These are phyloP conservation scores for Solanum rostratum DNA, from an alignment of 257 asterid genomes.

Conservation along the genomic window DNA sequence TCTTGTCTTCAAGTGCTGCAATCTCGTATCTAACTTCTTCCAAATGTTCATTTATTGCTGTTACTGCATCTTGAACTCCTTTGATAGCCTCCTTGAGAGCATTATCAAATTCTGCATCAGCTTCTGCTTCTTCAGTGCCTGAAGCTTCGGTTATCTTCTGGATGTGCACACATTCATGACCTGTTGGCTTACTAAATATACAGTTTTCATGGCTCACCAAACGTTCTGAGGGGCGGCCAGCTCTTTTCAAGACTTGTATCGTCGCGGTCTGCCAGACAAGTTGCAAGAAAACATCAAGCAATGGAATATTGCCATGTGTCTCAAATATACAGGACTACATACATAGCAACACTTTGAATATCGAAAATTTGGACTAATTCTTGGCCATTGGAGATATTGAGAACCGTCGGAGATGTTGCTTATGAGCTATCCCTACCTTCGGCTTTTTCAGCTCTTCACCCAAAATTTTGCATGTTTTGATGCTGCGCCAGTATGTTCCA, in stretches of 20 bases:
- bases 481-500: too few species aligned
- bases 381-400: too few species aligned
- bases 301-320: neutral
- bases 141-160: constrained; percentile 88
- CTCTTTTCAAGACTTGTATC: constrained; percentile 84
- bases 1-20: constrained; percentile 56
- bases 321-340: neutral
- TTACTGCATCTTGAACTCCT: constrained; percentile 74
- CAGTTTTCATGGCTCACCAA: constrained; percentile 84
- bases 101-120: constrained; percentile 73
- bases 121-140: constrained; percentile 98
- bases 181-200: constrained; percentile 43
- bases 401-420: too few species aligned
- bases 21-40: constrained; percentile 96
- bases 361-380: neutral
- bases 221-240: constrained; percentile 91
- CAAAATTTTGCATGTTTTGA: too few species aligned
- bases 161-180: constrained; percentile 81
- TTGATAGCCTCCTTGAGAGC: constrained; percentile 81
- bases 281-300: neutral
- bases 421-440: too few species aligned
- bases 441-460: too few species aligned
- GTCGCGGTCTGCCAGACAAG: constrained; percentile 59
- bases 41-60: constrained; percentile 65
- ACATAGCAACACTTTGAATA: neutral